Base-by-base conservation (phyloP, 805 yeast species). In the Naumovozyma baii region DNA sequence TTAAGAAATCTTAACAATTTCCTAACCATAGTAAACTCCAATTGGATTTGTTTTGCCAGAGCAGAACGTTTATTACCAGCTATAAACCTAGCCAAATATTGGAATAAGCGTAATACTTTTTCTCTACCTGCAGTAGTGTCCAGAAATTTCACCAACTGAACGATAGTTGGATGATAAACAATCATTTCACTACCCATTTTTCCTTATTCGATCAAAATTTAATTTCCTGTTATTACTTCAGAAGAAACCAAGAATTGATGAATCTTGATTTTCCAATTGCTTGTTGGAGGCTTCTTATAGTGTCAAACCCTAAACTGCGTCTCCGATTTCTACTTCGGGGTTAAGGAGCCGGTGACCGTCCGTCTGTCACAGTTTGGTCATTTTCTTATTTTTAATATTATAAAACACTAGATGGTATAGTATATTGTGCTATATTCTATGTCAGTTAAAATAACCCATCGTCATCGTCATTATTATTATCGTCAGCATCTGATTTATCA, bases 1-100 rank as follows among this genome's bases (percentile, higher is more conserved):
- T 87, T 88, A 46, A 86, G 73, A 54, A 81, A 77, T 54, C 96
- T 75, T 68, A 88, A 64, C 18, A 87, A 79, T 66, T 90, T 90
- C 60, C 97, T 78, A 45, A 84, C 70, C 43, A 80, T 60, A 2
- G 84, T 73, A 22, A 85, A 72, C 46, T 81, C 77, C 33, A 57
- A 58, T 63, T 80, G 83, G 45, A 86, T 59, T 16, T 70, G 66
- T 49, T 72, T 73, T 57, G 78, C 70, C 35, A 62, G 60, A 26
- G 80, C 71, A 34, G 69, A 68, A 37, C 74, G 68, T 55, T 25
- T 32, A 36, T 22, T 19, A 18, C 13, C 10, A 18, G 19, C 15
- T 10, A 16, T 12, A 10, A n/a, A 14, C 28, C 26, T 28, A 38
- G 16, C 33, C n/a, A 37, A 25, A 13, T 31, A 22, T 16, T 28